Conservation (phyloP, 768 basidiomycete genomes). For the Russula foetens region DNA sequence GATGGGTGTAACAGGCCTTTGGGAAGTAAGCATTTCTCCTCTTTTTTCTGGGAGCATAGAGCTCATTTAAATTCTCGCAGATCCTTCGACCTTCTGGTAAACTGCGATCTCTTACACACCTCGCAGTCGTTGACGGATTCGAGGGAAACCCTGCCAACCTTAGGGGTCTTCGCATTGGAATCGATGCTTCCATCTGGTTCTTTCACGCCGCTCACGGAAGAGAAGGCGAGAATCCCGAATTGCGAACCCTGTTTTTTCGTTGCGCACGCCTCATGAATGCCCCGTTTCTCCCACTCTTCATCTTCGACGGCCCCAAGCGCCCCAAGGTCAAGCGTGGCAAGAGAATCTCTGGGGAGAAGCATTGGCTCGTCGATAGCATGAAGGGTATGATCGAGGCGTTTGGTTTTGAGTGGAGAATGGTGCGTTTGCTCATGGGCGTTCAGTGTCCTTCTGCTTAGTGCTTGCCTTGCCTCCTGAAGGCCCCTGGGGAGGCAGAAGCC, state of each 20-base stretch:
- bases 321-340: conserved; percentile 77
- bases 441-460: conserved; percentile 18
- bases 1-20: conserved; percentile 19
- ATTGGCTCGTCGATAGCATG: conserved; percentile 68
- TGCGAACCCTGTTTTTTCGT: conserved; percentile 79
- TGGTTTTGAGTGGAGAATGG: conserved; percentile 71
- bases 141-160: conserved; percentile 51
- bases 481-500: conserved; percentile 93
- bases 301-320: conserved; percentile 85
- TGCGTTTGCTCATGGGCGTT: conserved; percentile 26
- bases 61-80: conserved; percentile 28
- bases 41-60: conserved; percentile 9
- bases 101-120: conserved; percentile 65
- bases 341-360: conserved; percentile 49
- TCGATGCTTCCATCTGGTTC: conserved; percentile 81
- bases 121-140: conserved; percentile 72
- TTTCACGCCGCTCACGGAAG: conserved; percentile 67
- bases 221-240: conserved; percentile 82
- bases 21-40: conserved; percentile 12
- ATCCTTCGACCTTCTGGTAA: conserved; percentile 64
- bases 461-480: conserved; percentile 39
- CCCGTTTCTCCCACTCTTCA: conserved; percentile 82
- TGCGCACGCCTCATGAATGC: conserved; percentile 69
- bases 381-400: conserved; percentile 72
- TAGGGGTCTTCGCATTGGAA: conserved; percentile 75